Evolutionary conservation across 495 filamentous ascomycete genomes (phyloP).

Genomic region (Cairneyella variabilis): DNA sequence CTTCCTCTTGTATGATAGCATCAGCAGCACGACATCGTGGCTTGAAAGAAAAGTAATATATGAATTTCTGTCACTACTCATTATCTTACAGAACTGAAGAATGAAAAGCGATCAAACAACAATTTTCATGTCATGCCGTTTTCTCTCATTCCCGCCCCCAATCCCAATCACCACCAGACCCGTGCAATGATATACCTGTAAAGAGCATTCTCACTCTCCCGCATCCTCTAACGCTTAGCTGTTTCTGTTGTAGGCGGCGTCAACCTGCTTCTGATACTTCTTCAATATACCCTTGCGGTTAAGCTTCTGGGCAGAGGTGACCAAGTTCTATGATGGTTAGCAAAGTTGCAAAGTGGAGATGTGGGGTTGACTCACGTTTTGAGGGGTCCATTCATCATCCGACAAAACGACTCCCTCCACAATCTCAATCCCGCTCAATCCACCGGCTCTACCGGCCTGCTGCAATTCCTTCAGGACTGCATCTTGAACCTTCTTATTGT

Average conservation of each 20-base stretch:
- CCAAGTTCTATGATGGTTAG: slow-evolving; percentile 49
- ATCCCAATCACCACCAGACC: too few relatives aligned
- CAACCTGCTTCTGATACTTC: slow-evolving; percentile 62
- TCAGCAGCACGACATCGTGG: too few relatives aligned
- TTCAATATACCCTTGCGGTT: slow-evolving; percentile 65
- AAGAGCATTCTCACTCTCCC: too few relatives aligned
- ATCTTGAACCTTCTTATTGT: slow-evolving; percentile 74
- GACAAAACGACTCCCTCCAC: slow-evolving; percentile 88
- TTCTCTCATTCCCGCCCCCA: too few relatives aligned
- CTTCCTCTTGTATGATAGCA: too few relatives aligned
- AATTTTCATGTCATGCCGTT: too few relatives aligned
- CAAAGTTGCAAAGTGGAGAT: not conserved
- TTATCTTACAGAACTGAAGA: too few relatives aligned
- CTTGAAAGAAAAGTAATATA: too few relatives aligned
- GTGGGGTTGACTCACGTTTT: slow-evolving; percentile 69
- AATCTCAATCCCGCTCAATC: slow-evolving; percentile 82
- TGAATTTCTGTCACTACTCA: too few relatives aligned
- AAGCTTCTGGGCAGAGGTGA: slow-evolving; percentile 74
- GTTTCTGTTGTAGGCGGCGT: slow-evolving; percentile 46
- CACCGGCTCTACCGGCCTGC: slow-evolving; percentile 65
- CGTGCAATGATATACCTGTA: too few relatives aligned
- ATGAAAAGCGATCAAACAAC: too few relatives aligned
- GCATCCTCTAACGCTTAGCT: too few relatives aligned
- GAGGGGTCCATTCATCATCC: slow-evolving; percentile 96
- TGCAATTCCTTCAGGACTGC: slow-evolving; percentile 84